phyloP scores from a whole-genome alignment of 169 alveolate species.

The Plasmodium malariae region DNA sequence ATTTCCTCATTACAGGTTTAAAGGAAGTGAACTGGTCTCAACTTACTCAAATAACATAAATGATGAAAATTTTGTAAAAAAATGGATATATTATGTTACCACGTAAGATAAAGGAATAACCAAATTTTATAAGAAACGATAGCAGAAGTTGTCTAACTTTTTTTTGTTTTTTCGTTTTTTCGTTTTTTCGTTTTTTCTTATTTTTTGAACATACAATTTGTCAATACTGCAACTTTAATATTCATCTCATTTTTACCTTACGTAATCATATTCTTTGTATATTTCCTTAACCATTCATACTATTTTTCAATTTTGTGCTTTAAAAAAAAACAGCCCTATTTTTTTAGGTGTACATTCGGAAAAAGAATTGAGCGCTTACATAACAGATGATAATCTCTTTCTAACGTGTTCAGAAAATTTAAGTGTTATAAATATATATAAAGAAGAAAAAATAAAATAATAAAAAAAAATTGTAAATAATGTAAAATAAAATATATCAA shows the following conservation, averaged over 20 bases:
- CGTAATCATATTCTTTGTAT: not conserved
- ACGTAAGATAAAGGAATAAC: constrained; percentile 27
- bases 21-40: constrained; percentile 36
- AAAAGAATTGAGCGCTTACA: constrained; percentile 26
- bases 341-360: constrained; percentile 29
- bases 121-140: not conserved
- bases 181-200: not conserved
- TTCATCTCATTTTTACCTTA: not conserved
- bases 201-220: not conserved
- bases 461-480: not conserved
- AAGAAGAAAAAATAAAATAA: not conserved
- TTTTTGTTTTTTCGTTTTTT: not conserved
- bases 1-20: constrained; percentile 15
- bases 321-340: constrained; percentile 16
- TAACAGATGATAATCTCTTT: constrained; percentile 32
- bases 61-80: constrained; percentile 28
- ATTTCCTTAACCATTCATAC: not conserved
- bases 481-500: not conserved
- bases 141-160: not conserved
- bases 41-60: constrained; percentile 39
- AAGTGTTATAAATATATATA: constrained; percentile 21
- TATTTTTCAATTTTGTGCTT: constrained; percentile 5
- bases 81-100: constrained; percentile 54
- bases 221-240: not conserved
- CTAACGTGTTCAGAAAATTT: constrained; percentile 62